Base-by-base conservation (phyloP, 1,139 yeast species). In the Blastobotrys serpentis region DNA sequence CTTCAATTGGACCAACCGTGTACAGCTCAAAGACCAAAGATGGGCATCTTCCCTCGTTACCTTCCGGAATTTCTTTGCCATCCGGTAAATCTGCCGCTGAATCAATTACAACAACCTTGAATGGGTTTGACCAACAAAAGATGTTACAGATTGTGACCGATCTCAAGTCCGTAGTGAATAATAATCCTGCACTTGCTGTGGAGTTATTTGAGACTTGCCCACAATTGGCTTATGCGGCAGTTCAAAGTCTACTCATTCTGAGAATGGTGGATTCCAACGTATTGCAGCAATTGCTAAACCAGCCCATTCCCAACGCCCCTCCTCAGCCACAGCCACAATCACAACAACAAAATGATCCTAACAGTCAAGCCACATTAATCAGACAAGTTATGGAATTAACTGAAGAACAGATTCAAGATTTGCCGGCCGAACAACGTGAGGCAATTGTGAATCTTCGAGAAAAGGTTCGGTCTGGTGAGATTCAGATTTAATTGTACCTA, bases 211-310 rank as follows among this genome's bases (percentile, higher is more conserved):
- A 76, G 40, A 78, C 80, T 56, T 81, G 82, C 51, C 98, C 98
- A 0, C 98, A 92, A 64, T 70, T 90, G 44, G 72, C 88, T 1
- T 88, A 83, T 63, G 94, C 96, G 0, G 71, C 87, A 30, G 92
- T 90, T 4, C 96, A 90, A 60, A 74, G 83, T 2, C 68, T 87
- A 51, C 66, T 89, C 52, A 68, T 82, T 47, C 66, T 80, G 34
- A 76, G 76, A 39, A 61, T 77, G n/a, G 72, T 80, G 6, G 75
- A 71, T 32, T 75, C 79, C 1, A 79, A 76, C 8, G 68, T 73
- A 26, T 69, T 83, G 8, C 74, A 68, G n/a, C 53, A 51, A 4
- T 57, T 74, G 11, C 61, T 72, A 3, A 57, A 37, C 19, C 54
- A 48, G 29, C 44, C 41, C 14, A 34, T 29, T n/a, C n/a, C n/a